A percentile compares a stretch with the other conserved stretches of the same genome.
Conservation (phyloP, 768 basidiomycete species). For the Clitopilus hobsonii region DNA sequence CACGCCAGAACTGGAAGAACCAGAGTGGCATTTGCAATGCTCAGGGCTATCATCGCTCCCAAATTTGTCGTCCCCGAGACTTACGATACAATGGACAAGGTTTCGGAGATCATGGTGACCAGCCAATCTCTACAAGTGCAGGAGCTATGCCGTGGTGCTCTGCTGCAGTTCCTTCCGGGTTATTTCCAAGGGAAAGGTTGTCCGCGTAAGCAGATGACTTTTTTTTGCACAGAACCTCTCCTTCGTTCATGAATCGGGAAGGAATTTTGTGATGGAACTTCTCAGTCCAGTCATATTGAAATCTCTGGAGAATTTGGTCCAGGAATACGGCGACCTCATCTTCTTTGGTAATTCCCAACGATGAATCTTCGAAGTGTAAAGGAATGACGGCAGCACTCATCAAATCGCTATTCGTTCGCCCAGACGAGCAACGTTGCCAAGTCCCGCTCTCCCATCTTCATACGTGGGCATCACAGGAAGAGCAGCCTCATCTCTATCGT, state of each 20-base stretch:
- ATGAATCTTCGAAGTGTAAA: conserved; percentile 84
- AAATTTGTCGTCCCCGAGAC: conserved; percentile 94
- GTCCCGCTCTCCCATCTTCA: conserved; percentile 68
- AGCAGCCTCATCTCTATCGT: conserved; percentile 57
- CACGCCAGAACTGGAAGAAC: conserved; percentile 87
- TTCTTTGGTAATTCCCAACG: conserved; percentile 96
- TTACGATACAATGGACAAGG: conserved; percentile 93
- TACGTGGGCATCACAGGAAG: conserved; percentile 67
- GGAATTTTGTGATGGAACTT: conserved; percentile 91
- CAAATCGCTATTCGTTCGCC: conserved; percentile 65
- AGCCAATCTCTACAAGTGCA: conserved; percentile 89
- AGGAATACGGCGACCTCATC: conserved; percentile 82
- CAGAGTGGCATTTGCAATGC: conserved; percentile 76
- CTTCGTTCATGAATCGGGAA: conserved; percentile 86
- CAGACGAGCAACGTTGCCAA: conserved; percentile 55
- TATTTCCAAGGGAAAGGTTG: conserved; percentile 96
- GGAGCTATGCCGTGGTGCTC: conserved; percentile 82
- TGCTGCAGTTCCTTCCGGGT: conserved; percentile 93
- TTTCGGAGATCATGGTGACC: conserved; percentile 89
- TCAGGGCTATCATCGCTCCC: conserved; percentile 86
- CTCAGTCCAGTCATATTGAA: conserved; percentile 81
- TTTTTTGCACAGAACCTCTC: conserved; percentile 90
- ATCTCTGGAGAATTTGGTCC: conserved; percentile 69
- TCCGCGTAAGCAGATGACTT: conserved; percentile 81
- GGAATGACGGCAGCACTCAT: conserved; percentile 84